These are phyloP conservation scores for Teunomyces pallodes DNA, from an alignment of 805 yeast genomes.

Conservation along the genomic window DNA sequence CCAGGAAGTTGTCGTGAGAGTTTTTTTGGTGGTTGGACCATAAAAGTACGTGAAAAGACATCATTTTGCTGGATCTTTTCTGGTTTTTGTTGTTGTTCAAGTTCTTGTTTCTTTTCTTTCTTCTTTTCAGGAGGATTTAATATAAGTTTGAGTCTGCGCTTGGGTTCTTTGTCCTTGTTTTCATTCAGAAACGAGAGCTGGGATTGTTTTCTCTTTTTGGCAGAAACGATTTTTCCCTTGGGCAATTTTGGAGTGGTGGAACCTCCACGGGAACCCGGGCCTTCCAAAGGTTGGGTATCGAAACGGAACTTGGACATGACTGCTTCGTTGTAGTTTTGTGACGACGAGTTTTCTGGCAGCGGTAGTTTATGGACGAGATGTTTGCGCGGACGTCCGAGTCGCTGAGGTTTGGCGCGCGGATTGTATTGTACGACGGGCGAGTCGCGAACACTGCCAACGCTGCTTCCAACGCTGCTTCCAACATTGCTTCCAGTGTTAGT, in stretches of 20 bases:
- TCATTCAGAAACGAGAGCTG: neutral
- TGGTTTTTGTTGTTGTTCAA: neutral
- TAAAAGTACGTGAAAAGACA: slow-evolving; percentile 26
- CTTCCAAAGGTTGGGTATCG: slow-evolving; percentile 33
- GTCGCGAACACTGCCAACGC: neutral
- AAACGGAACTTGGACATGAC: slow-evolving; percentile 31
- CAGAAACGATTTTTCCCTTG: slow-evolving; percentile 26
- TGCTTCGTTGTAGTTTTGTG: slow-evolving; percentile 29
- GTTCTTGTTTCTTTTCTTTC: slow-evolving; percentile 1
- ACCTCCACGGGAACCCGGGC: slow-evolving; percentile 43
- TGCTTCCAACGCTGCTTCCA: neutral
- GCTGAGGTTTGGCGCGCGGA: slow-evolving; percentile 28
- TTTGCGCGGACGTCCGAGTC: slow-evolving; percentile 37
- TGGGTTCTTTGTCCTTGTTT: neutral
- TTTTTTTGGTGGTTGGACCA: slow-evolving; percentile 26
- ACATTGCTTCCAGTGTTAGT: too few species aligned
- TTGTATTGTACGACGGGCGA: slow-evolving; percentile 27
- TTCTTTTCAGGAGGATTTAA: neutral
- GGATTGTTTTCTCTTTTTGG: slow-evolving; percentile 21
- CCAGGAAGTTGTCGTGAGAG: slow-evolving; percentile 37
- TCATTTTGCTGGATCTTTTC: neutral
- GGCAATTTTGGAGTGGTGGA: slow-evolving; percentile 17
- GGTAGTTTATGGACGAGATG: slow-evolving; percentile 18
- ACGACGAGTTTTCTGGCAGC: slow-evolving; percentile 20
- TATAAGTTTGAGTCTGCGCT: neutral